These are phyloP conservation scores for Ophidiomyces ophidiicola DNA, from an alignment of 2,329 filamentous ascomycete genomes.

Conservation along the genomic window DNA sequence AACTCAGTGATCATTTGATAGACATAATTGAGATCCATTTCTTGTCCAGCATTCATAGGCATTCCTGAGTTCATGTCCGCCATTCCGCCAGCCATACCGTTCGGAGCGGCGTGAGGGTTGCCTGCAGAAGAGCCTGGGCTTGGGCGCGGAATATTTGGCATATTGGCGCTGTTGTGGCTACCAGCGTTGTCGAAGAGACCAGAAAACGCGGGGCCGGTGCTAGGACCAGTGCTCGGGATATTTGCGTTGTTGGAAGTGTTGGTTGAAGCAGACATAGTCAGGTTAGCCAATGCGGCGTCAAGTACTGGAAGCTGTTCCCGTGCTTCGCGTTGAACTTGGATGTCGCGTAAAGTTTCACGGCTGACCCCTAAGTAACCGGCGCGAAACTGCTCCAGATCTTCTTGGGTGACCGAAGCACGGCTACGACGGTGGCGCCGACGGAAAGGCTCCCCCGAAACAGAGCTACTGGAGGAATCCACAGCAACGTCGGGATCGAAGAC, in stretches of 20 bases:
- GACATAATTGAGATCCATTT: constrained; percentile 41
- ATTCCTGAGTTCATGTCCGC: constrained; percentile 27
- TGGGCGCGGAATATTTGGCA: constrained; percentile 23
- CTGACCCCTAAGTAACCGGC: constrained; percentile 13
- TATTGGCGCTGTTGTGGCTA: constrained; percentile 23
- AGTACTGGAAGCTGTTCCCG: constrained; percentile 21
- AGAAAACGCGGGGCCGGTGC: constrained; percentile 12
- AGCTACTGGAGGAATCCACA: constrained; percentile 11
- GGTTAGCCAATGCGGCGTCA: constrained; percentile 25
- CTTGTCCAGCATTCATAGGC: constrained; percentile 38
- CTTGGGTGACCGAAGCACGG: constrained; percentile 13
- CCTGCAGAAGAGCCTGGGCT: constrained; percentile 22
- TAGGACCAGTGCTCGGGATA: constrained; percentile 16
- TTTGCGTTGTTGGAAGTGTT: constrained; percentile 4
- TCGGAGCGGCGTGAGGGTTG: constrained; percentile 8
- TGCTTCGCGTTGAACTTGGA: constrained; percentile 11
- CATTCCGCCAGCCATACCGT: constrained; percentile 5
- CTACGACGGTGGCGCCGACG: constrained; percentile 16
- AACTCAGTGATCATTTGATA: constrained; percentile 41
- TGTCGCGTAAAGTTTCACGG: constrained; percentile 7
- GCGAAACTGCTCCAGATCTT: constrained; percentile 16
- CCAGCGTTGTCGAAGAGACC: constrained; percentile 26
- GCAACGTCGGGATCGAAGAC: constrained; percentile 7
- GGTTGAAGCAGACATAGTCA: constrained; percentile 14
- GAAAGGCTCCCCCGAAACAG: constrained; percentile 3